Evolutionary conservation across 805 yeast genomes (phyloP), one percentile per base, ranked within the genome.

Genomic region (Teunomyces barrocoloradensis): DNA sequence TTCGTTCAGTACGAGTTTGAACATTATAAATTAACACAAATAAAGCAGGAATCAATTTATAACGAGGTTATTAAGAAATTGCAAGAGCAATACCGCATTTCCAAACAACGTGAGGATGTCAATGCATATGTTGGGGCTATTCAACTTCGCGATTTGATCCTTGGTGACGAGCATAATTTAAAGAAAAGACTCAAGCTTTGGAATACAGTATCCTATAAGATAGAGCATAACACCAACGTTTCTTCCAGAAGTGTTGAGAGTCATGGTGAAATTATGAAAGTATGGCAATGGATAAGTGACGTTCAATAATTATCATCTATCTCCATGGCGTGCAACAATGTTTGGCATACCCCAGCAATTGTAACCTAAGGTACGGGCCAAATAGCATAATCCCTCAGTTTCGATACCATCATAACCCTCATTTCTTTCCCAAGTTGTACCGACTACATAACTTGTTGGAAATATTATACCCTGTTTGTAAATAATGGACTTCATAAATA

Each of bases 221-320:
- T 90, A 5, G 96, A 88, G 53, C 66, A 69, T 39, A 85, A 87
- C 61, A 70, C 86, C 18, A 85, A 84, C 57, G 80, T 90, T 10
- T 77, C 82, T 48, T 71, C 77, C 13, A 74, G 80, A 33, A 75
- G 84, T 46, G 66, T 80, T 47, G 97, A 90, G 61, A 75, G 84
- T 25, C 87, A 85, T 58, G 97, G 97, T 13, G 97, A 90, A 54
- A 87, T 90, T 50, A 81, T 87, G 77, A 82, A 82, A 59, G 88
- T 88, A 30, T 87, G 96, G 89, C 89, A 89, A 60, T 90, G 96
- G 96, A 75, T 83, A 32, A 81, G 65, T 37, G 65, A 58, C 36
- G 43, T 58, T 4, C 29, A 37, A 37, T 37, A 37, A 37, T 82
- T 41, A 49, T 12, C 49, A 52, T 12, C 49, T 40, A 35, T 51